Evolutionary conservation across 441 rosid species (phyloP).

Genomic region (Mallotus repandus): DNA sequence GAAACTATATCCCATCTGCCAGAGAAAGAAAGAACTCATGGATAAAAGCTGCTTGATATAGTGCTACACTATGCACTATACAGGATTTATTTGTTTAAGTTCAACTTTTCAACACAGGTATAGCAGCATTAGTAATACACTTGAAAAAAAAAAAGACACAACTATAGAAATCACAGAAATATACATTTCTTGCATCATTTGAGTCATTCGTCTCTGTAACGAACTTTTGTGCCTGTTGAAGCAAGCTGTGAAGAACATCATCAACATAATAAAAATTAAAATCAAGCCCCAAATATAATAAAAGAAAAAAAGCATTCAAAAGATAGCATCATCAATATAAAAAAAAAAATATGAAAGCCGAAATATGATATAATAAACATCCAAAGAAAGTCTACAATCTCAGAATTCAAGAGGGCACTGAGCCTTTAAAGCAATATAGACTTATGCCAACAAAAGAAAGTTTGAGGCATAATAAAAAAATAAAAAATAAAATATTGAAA

Average conservation of each 20-base stretch:
- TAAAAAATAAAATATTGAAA: too few relatives aligned
- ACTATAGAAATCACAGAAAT: conserved; percentile 28
- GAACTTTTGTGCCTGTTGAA: conserved; percentile 75
- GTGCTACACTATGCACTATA: background rate
- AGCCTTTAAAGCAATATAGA: background rate
- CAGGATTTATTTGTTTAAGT: background rate
- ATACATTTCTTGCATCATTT: conserved; percentile 77
- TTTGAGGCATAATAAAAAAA: background rate
- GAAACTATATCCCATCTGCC: conserved; percentile 90
- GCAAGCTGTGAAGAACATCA: conserved; percentile 52
- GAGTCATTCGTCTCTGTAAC: conserved; percentile 59
- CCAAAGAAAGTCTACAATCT: background rate
- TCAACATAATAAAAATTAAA: conserved; percentile 17
- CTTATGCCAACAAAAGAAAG: background rate
- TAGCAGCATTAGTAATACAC: conserved; percentile 1
- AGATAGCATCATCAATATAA: background rate
- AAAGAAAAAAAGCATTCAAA: background rate
- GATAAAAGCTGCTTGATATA: background rate
- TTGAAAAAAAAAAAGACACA: conserved; percentile 8
- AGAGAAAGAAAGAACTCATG: conserved; percentile 17
- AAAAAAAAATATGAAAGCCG: background rate
- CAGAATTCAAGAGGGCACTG: background rate
- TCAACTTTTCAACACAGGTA: background rate
- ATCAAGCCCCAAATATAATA: conserved; percentile 19
- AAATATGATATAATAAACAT: background rate